phyloP scores from a whole-genome alignment of 768 basidiomycete species.

The Gymnopilus dilepis region DNA sequence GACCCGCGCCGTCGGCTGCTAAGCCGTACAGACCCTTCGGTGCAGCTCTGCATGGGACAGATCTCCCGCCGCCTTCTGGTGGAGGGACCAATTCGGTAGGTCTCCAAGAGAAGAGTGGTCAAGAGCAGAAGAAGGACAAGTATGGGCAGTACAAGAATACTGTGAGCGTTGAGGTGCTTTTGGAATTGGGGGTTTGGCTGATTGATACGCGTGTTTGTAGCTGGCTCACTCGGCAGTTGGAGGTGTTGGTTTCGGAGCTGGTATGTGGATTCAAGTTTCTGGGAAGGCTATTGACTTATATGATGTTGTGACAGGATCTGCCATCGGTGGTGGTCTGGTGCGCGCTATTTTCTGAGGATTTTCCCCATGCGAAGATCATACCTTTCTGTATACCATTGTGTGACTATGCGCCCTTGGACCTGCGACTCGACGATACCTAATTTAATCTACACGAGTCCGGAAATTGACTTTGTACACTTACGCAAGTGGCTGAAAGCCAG shows the following conservation, averaged over 20 bases:
- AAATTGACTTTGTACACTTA: background rate
- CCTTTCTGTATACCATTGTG: background rate
- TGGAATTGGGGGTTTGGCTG: background rate
- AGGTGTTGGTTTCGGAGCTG: conserved; percentile 80
- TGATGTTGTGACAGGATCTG: conserved; percentile 19
- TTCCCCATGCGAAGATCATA: background rate
- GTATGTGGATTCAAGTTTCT: conserved; percentile 40
- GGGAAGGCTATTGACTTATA: background rate
- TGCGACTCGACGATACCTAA: background rate
- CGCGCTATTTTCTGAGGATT: conserved; percentile 25
- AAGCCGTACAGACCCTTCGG: conserved; percentile 50
- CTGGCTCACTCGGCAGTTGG: conserved; percentile 68
- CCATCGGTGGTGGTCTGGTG: conserved; percentile 26
- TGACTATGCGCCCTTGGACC: background rate
- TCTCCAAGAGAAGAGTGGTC: conserved; percentile 47
- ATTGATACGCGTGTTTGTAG: conserved; percentile 31
- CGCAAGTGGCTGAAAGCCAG: too few species aligned
- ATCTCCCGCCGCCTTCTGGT: conserved; percentile 43
- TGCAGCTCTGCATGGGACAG: conserved; percentile 46
- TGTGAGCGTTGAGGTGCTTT: conserved; percentile 37
- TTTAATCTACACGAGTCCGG: background rate
- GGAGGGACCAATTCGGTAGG: conserved; percentile 45
- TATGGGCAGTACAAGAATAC: conserved; percentile 63
- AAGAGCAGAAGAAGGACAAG: conserved; percentile 61
- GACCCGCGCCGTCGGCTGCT: conserved; percentile 24